Evolutionary conservation across 2,329 filamentous ascomycete species (phyloP), one percentile per base, ranked within the genome.

Genomic region (Penicillium sp.): DNA sequence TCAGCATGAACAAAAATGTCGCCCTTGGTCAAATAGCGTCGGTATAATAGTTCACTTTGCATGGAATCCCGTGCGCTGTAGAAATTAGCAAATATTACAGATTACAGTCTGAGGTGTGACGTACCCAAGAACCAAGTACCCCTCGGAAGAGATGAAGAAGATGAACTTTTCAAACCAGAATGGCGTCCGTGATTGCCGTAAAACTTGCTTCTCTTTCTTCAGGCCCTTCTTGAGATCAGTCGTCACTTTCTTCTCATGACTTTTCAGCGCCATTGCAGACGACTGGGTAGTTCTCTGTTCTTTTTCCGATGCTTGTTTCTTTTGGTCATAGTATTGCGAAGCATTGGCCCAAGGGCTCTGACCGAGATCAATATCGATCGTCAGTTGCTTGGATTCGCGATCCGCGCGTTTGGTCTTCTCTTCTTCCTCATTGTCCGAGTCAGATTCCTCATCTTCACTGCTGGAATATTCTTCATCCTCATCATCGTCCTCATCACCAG

Each of bases 121-220:
- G 42, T 67, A 75, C 73, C 87, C 93, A 14, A 99, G 81, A 0
- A 97, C 89, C 5, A 99, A 81, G 70, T 97, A 97, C 4, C 93
- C 92, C 67, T 99, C 94, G 0, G 92, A 95, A 0, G 92, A 97
- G 63, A 97, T 84, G 75, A 99, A 99, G 82, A 91, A 97, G 27
- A 87, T 79, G 66, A 96, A 99, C 73, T 99, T 99, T 67, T 99
- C 94, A 63, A 97, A 99, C 94, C 94, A 99, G 65, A 92, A 83
- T 61, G 87, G 88, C 66, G 87, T 88, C 52, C 94, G 84, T 8
- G 96, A 88, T 0, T 89, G 91, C 43, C 92, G 86, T 9, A 97
- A 77, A 2, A 95, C 79, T 18, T 91, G 88, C 71, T 96, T 97
- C 74, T 97, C 94, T 68, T 94, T 88, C 75, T 96, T 96, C 53